Conservation (phyloP, 2,329 filamentous ascomycete species). For the Proliferodiscus dingleyae region DNA sequence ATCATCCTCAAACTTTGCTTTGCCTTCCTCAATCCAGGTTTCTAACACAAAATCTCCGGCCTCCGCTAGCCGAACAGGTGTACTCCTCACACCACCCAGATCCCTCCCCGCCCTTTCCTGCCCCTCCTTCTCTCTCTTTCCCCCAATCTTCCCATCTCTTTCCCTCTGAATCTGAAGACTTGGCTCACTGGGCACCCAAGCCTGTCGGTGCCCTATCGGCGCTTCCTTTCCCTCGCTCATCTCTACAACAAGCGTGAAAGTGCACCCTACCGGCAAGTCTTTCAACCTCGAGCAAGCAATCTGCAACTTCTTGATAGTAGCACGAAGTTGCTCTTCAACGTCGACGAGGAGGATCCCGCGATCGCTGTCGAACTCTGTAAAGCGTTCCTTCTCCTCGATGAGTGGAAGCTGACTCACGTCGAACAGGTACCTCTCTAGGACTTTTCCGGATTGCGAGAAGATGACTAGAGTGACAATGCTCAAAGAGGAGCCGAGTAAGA, state of each 20-base stretch:
- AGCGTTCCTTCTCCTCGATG: constrained; percentile 31
- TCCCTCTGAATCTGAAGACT: constrained; percentile 19
- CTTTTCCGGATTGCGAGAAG: constrained; percentile 30
- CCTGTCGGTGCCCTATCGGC: constrained; percentile 57
- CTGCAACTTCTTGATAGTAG: constrained; percentile 57
- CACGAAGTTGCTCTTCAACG: constrained; percentile 68
- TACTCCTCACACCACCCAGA: constrained; percentile 49
- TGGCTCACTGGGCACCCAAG: constrained; percentile 54
- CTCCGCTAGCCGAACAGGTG: constrained; percentile 57
- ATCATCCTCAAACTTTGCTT: constrained; percentile 17
- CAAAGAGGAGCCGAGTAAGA: constrained; percentile 50
- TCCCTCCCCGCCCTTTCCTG: constrained; percentile 30
- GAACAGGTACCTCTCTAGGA: constrained; percentile 40
- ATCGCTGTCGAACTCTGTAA: constrained; percentile 32
- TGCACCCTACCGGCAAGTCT: constrained; percentile 58
- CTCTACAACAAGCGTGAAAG: constrained; percentile 73
- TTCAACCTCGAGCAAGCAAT: constrained; percentile 53
- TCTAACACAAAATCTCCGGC: constrained; percentile 63
- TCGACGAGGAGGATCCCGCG: constrained; percentile 52
- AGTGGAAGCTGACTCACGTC: constrained; percentile 36
- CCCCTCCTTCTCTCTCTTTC: constrained; percentile 30
- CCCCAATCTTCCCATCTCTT: constrained; percentile 12
- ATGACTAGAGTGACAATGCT: constrained; percentile 34
- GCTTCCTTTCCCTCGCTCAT: constrained; percentile 54
- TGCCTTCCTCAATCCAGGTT: constrained; percentile 64